These are phyloP conservation scores for Pugionium dolabratum DNA, from an alignment of 345 rosid species.

Conservation along the genomic window DNA sequence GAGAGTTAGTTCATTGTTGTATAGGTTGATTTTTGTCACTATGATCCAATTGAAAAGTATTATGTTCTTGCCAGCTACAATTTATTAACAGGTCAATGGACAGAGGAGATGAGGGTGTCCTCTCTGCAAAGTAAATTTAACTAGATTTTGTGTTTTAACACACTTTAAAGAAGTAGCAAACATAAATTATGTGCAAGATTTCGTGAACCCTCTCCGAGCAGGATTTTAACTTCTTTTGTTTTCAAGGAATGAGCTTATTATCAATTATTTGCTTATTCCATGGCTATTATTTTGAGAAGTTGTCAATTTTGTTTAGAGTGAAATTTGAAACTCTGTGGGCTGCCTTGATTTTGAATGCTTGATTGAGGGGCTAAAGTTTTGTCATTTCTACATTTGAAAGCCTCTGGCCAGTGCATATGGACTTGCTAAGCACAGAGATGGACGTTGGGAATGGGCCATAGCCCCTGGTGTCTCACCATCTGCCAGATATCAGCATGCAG, in stretches of 20 bases:
- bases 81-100: neutral
- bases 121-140: conserved; percentile 14
- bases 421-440: conserved; percentile 96
- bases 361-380: neutral
- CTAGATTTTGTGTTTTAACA: conserved; percentile 11
- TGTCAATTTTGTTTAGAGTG: conserved; percentile 3
- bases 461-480: conserved; percentile 98
- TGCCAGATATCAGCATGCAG: conserved; percentile 97
- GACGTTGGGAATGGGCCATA: conserved; percentile 99
- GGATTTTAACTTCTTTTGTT: conserved; percentile 13
- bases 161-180: neutral
- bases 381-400: conserved; percentile 39
- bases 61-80: neutral
- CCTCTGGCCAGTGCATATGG: conserved; percentile 95
- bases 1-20: conserved; percentile 7
- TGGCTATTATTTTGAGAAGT: conserved; percentile 14
- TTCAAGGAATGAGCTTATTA: conserved; percentile 1
- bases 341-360: conserved; percentile 23
- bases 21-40: conserved; percentile 19
- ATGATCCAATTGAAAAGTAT: neutral
- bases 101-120: conserved; percentile 23
- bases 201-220: conserved; percentile 11
- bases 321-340: conserved; percentile 27
- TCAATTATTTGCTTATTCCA: conserved; percentile 5
- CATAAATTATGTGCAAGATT: conserved; percentile 5